phyloP scores from a whole-genome alignment of 306 rosid species.

The Delonix regia region DNA sequence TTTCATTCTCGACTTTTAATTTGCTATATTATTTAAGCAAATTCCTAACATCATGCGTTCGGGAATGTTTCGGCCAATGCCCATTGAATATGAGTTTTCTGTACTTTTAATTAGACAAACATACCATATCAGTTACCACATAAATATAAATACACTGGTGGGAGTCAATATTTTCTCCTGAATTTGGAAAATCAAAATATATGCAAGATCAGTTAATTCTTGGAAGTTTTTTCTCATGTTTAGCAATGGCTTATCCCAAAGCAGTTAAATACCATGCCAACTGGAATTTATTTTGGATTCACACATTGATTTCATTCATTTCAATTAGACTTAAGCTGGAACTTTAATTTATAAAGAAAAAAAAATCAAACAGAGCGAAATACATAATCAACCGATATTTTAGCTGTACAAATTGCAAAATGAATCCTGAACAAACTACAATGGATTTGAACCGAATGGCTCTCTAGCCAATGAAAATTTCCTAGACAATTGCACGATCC shows the following conservation, averaged over 20 bases:
- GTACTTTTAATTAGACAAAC: too few relatives aligned
- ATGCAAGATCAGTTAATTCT: background rate
- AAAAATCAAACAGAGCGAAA: background rate
- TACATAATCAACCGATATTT: background rate
- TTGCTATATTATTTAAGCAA: background rate
- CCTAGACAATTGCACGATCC: slow-evolving; percentile 34
- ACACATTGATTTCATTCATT: background rate
- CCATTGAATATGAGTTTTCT: background rate
- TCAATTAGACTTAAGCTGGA: background rate
- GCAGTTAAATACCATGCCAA: background rate
- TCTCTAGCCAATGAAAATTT: slow-evolving; percentile 33
- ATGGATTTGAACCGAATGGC: background rate
- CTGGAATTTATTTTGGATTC: background rate
- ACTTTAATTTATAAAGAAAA: background rate
- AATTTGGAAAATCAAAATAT: background rate
- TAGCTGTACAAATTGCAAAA: background rate
- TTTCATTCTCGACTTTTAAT: too few relatives aligned
- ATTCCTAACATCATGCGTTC: too few relatives aligned
- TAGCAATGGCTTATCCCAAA: background rate
- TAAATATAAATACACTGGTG: too few relatives aligned
- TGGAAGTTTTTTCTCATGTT: background rate
- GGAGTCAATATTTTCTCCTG: too few relatives aligned
- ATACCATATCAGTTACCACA: too few relatives aligned
- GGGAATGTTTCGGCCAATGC: background rate
- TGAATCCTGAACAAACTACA: background rate